Conservation (phyloP, 371 early-diverging fungal genomes). For the Syncephalastrum sp. region DNA sequence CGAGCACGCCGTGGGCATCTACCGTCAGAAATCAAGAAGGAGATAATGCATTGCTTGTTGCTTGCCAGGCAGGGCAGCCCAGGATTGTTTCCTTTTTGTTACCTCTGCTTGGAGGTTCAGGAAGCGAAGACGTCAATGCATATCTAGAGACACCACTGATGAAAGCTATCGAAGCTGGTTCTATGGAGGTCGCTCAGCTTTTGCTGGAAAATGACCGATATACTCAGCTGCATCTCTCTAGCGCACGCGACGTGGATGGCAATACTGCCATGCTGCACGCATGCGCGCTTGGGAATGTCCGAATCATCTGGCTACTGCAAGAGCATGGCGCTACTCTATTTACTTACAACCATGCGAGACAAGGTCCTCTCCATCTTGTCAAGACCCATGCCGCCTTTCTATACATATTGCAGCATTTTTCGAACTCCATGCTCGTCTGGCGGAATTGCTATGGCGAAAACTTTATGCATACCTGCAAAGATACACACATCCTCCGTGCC, state of each 20-base stretch:
- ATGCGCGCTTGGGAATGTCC: background rate
- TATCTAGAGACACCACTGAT: slow-evolving; percentile 44
- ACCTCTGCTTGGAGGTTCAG: background rate
- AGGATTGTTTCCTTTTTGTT: slow-evolving; percentile 30
- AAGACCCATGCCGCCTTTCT: slow-evolving; percentile 6
- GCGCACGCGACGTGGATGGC: slow-evolving; percentile 36
- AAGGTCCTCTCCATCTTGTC: slow-evolving; percentile 30
- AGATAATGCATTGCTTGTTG: slow-evolving; percentile 44
- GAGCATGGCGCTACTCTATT: background rate
- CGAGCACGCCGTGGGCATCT: background rate
- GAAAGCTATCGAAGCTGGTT: slow-evolving; percentile 28
- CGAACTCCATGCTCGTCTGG: slow-evolving; percentile 6
- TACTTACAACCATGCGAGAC: background rate
- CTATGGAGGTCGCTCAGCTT: slow-evolving; percentile 28
- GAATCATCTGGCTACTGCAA: slow-evolving; percentile 3
- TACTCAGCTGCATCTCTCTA: slow-evolving; percentile 9
- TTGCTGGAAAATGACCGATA: slow-evolving; percentile 14
- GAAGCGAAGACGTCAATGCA: slow-evolving; percentile 29
- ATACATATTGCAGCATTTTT: slow-evolving; percentile 9
- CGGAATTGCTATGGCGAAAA: slow-evolving; percentile 37
- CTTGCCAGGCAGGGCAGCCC: slow-evolving; percentile 37
- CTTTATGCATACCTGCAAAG: slow-evolving; percentile 39
- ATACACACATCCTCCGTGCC: slow-evolving; percentile 18
- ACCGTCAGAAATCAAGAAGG: slow-evolving; percentile 43
- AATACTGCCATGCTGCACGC: slow-evolving; percentile 41